Base-by-base conservation (phyloP, 805 yeast genomes). In the Millerozyma miso region DNA sequence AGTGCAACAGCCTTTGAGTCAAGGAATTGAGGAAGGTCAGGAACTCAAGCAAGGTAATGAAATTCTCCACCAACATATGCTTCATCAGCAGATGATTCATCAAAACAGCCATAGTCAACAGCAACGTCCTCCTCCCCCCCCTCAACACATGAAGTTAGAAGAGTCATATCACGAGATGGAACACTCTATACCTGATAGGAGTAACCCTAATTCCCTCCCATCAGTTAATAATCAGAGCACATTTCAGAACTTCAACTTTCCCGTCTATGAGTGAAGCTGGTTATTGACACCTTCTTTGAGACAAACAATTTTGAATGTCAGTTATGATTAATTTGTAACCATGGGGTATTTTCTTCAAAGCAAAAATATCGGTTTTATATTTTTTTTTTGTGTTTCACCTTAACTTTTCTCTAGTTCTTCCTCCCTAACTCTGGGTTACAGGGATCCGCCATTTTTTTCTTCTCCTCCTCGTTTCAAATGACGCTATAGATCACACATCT, bases 31-130 rank as follows among this genome's bases (percentile, higher is more conserved):
- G 14, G 34, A 32, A 15, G 34, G 17, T 5, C 34, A n/a, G 14
- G 34, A 32, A 15, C 17, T 32, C 17, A 32, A 32, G 34, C 34
- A 32, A 32, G 14, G 34, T 15, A 32, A 32, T 15, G 34, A 45
- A 14, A 31, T 46, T 10, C 51, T 49, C n/a, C 58, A 50, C 19
- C 57, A 49, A 35, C 59, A 55, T 19, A 40, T 46, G 44, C 35
- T 50, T 5, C 55, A 47, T 31, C 53, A 46, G 31, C 59, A 53
- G 31, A 41, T 40, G 18, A 29, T 43, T 13, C 47, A 41, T 18
- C 48, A 42, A 34, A 23, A 23, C 10, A 6, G 10, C 10, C 48
- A 43, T 16, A 49, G 37, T 33, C 48, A 47, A 29, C 51, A 38
- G 31, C 45, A 35, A 16, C 44, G 34, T 12, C 42, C 29, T n/a